These are phyloP conservation scores for Trichosphaerium sp. DNA, from an alignment of 78 protist species.

Conservation along the genomic window DNA sequence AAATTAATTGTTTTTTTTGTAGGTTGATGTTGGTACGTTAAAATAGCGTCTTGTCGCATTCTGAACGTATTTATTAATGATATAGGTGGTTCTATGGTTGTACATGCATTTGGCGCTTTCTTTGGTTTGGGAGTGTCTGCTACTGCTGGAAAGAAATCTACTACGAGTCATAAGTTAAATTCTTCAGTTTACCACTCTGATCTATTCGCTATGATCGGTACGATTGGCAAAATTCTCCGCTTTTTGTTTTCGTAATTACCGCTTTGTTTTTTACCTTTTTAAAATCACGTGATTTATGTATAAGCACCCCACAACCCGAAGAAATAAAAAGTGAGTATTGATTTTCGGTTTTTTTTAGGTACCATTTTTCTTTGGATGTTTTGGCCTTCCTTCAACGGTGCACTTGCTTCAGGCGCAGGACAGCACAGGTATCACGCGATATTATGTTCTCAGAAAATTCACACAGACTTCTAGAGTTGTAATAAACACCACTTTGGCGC, in stretches of 20 bases:
- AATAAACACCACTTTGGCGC: not conserved
- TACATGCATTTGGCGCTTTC: slow-evolving; percentile 86
- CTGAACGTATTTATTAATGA: slow-evolving; percentile 25
- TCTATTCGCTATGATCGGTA: slow-evolving; percentile 79
- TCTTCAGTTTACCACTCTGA: slow-evolving; percentile 40
- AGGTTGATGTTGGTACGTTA: no score
- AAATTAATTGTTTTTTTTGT: not conserved
- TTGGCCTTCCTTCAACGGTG: slow-evolving; percentile 92
- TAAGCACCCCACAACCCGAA: no score
- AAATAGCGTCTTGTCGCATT: no score
- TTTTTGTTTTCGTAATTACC: not conserved
- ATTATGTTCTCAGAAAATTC: not conserved
- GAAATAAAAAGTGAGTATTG: no score
- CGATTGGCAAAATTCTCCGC: slow-evolving; percentile 7
- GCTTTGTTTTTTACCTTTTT: slow-evolving; percentile 4
- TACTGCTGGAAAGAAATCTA: slow-evolving; percentile 6
- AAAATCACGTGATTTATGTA: slow-evolving; percentile 33
- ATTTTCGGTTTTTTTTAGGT: not conserved
- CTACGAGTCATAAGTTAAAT: not conserved
- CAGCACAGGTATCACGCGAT: slow-evolving; percentile 3
- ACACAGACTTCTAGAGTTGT: slow-evolving; percentile 1
- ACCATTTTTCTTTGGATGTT: slow-evolving; percentile 72
- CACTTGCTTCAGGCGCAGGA: slow-evolving; percentile 35
- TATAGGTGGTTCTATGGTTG: slow-evolving; percentile 84
- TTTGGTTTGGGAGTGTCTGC: slow-evolving; percentile 70